Conservation (phyloP, 345 rosid species). For the Iberis pinnata region DNA sequence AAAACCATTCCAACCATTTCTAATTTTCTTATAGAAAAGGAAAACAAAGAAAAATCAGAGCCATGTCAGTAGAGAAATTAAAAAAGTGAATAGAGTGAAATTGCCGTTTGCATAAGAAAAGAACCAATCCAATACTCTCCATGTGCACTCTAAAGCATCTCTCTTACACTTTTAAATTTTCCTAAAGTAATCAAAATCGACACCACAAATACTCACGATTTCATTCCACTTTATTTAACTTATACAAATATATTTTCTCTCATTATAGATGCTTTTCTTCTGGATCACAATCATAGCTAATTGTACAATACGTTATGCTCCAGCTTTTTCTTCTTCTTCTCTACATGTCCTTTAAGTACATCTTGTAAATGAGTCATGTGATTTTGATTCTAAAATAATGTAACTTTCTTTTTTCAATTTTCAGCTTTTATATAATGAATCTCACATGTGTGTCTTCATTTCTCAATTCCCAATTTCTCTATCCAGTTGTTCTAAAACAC, state of each 20-base stretch:
- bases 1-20: no score
- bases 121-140: constrained; percentile 25
- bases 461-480: constrained; percentile 19
- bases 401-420: neutral
- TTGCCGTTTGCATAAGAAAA: constrained; percentile 24
- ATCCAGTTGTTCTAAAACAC: no score
- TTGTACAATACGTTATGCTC: constrained; percentile 24
- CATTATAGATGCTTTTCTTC: constrained; percentile 24
- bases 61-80: no score
- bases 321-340: constrained; percentile 2
- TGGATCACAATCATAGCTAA: constrained; percentile 31
- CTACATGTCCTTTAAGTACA: neutral
- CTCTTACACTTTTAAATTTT: constrained; percentile 7
- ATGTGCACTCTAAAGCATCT: constrained; percentile 24
- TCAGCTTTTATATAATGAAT: constrained; percentile 19
- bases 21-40: no score
- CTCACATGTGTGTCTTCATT: no score
- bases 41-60: no score
- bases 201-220: constrained; percentile 24
- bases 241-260: no score
- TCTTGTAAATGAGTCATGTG: constrained; percentile 23
- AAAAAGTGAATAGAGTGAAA: constrained; percentile 25
- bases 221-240: neutral
- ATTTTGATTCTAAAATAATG: constrained; percentile 23
- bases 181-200: constrained; percentile 17